A percentile compares a stretch with the other conserved stretches of the same genome.
phyloP scores from a whole-genome alignment of 2,329 filamentous ascomycete species.

The Colletotrichum salicis region DNA sequence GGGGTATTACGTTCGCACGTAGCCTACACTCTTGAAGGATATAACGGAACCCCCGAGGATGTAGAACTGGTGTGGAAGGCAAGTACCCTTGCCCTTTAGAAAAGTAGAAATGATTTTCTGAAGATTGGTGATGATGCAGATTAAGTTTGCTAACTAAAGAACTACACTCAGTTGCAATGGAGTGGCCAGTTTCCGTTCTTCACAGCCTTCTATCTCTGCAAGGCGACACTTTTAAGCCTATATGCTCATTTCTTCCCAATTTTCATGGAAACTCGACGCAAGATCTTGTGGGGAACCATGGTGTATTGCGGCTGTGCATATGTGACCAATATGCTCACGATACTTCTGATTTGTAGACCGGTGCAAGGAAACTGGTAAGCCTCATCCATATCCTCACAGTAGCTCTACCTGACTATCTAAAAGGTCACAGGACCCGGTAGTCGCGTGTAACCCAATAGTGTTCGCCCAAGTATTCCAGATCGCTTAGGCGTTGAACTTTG shows the following conservation, averaged over 20 bases:
- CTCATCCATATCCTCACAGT: neutral
- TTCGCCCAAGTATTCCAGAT: neutral
- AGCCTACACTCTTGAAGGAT: neutral
- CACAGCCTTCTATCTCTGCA: conserved; percentile 7
- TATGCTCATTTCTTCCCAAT: neutral
- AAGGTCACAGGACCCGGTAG: neutral
- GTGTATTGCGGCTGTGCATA: neutral
- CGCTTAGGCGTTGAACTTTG: conserved; percentile 7
- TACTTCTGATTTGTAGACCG: neutral
- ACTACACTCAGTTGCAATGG: neutral
- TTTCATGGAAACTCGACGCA: neutral
- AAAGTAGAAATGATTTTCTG: neutral
- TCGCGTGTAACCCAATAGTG: neutral
- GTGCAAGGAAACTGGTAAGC: neutral
- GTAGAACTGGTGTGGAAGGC: conserved; percentile 1
- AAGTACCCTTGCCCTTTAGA: neutral
- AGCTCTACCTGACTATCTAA: neutral
- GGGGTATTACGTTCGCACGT: neutral
- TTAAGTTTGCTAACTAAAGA: too few species aligned
- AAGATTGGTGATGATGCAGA: accelerated
- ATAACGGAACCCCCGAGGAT: neutral
- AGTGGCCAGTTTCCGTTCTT: neutral
- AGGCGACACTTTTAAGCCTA: neutral
- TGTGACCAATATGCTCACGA: neutral
- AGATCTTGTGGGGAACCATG: neutral